Evolutionary conservation across 2,329 filamentous ascomycete genomes (phyloP), one percentile per base, ranked within the genome.

Genomic region (Cladosporium halotolerans): DNA sequence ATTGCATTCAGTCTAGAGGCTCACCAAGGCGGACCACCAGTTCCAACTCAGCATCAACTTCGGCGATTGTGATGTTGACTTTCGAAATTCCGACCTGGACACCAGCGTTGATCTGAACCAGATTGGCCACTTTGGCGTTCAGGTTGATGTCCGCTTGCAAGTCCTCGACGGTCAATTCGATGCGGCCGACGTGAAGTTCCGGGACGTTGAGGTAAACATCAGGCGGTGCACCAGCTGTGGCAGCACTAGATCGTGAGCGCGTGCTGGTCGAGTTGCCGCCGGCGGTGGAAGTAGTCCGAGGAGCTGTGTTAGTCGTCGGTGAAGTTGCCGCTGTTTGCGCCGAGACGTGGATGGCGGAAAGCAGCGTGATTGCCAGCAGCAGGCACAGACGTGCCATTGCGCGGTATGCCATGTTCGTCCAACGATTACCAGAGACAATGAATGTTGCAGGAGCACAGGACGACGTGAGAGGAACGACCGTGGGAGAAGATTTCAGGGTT

Each of bases 11-110:
- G 19, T 19, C 13, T 38, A 48, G 23, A 28, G 4, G 41, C 43
- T 33, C 54, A 39, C 58, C 53, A 8, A 84, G 71, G 16, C 81
- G 75, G 38, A 83, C 78, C 51, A 82, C 73, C 6, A 84, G 72
- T 55, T 84, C 79, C 16, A 83, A 71, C 57, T 83, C 67, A 1
- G 79, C 81, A 23, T 79, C 72, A 5, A 84, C 79, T 58, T 83
- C 80, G 10, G 75, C 70, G 54, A 84, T 84, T 14, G 80, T 83
- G 61, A 84, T 76, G 66, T 83, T 83, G 62, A 84, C 71, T 59
- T 76, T 73, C 55, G 74, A 63, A 11, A 78, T 68, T 0, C 67
- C 69, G 13, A 78, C 67, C 23, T 70, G 66, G 6, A 78, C 75
- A 52, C 76, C 76, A 0, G 76, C 76, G 57, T 79, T 78, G 60